Evolutionary conservation across 2,329 filamentous ascomycete species (phyloP).

Genomic region (Dothistroma pini): DNA sequence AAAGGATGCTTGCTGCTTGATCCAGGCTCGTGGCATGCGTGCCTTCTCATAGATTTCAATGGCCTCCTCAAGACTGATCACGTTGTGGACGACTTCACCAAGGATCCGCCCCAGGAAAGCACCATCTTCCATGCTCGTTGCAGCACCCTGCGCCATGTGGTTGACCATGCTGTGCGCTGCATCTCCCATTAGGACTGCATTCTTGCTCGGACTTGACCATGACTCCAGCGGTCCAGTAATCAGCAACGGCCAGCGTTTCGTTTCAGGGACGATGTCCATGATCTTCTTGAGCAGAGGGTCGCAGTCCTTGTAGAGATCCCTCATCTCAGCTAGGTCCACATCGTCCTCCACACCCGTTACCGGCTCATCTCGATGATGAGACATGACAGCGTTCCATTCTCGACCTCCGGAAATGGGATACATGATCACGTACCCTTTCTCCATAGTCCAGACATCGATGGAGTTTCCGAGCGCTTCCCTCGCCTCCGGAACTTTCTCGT

Average conservation of each 20-base stretch:
- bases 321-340: slow-evolving; percentile 42
- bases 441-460: slow-evolving; percentile 45
- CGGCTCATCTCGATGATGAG: slow-evolving; percentile 37
- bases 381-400: slow-evolving; percentile 45
- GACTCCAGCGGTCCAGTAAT: slow-evolving; percentile 40
- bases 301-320: slow-evolving; percentile 42
- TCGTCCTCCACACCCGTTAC: slow-evolving; percentile 30
- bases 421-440: slow-evolving; percentile 42
- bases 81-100: slow-evolving; percentile 34
- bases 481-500: slow-evolving; percentile 16
- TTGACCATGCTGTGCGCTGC: slow-evolving; percentile 43
- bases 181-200: slow-evolving; percentile 41
- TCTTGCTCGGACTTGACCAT: slow-evolving; percentile 41
- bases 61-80: slow-evolving; percentile 35
- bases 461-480: slow-evolving; percentile 26
- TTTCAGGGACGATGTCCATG: slow-evolving; percentile 34
- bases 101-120: slow-evolving; percentile 40
- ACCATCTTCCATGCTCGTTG: slow-evolving; percentile 45
- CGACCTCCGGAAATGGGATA: slow-evolving; percentile 44
- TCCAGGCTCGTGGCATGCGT: slow-evolving; percentile 41
- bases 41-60: slow-evolving; percentile 39
- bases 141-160: slow-evolving; percentile 45
- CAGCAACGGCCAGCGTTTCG: slow-evolving; percentile 42
- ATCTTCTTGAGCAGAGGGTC: slow-evolving; percentile 43
- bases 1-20: slow-evolving; percentile 42